phyloP scores from a whole-genome alignment of 495 filamentous ascomycete genomes.

The Lepidopterella palustris region DNA sequence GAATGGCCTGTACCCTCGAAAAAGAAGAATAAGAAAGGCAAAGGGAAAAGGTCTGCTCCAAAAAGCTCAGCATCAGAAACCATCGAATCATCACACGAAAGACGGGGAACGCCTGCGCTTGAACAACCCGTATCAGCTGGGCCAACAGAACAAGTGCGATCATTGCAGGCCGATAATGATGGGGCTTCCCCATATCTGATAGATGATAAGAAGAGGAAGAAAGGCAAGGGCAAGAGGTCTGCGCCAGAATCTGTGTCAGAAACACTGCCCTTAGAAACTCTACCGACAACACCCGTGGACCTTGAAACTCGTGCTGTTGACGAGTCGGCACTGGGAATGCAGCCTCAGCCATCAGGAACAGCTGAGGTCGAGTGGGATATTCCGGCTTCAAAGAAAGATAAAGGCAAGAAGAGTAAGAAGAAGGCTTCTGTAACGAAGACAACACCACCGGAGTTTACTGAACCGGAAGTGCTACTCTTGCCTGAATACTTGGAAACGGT shows the following conservation, averaged over 20 bases:
- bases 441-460: not conserved
- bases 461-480: not conserved
- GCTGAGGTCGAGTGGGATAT: not conserved
- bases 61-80: not conserved
- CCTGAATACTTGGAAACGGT: not conserved
- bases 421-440: slow-evolving; percentile 8
- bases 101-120: not conserved
- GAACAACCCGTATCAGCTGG: not conserved
- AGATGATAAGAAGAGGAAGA: slow-evolving; percentile 20
- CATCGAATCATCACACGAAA: not conserved
- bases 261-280: not conserved
- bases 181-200: not conserved
- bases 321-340: not conserved
- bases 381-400: not conserved
- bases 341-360: not conserved
- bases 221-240: slow-evolving; percentile 24
- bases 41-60: not conserved
- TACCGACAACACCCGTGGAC: not conserved
- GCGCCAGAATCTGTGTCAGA: slow-evolving; percentile 9
- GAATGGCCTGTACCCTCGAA: not conserved
- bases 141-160: not conserved
- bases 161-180: not conserved
- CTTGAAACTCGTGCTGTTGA: slow-evolving; percentile 10
- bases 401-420: slow-evolving; percentile 27
- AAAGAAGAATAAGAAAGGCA: slow-evolving; percentile 9